Evolutionary conservation across 2,329 filamentous ascomycete species (phyloP).

Genomic region (Claviceps monticola): DNA sequence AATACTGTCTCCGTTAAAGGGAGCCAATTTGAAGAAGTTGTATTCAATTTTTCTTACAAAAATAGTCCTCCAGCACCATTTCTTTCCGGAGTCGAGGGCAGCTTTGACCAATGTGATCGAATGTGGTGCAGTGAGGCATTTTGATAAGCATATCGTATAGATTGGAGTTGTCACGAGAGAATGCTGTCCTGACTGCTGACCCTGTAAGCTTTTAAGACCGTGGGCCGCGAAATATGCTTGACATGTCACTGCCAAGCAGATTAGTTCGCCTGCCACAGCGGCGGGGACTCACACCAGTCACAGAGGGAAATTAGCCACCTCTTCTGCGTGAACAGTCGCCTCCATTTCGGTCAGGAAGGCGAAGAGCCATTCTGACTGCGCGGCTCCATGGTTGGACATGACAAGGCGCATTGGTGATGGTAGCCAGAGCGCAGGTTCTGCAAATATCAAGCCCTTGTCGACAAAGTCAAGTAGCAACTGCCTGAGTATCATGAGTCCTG

Average conservation of each 20-base stretch:
- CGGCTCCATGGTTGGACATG: background rate
- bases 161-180: background rate
- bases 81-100: background rate
- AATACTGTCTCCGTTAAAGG: background rate
- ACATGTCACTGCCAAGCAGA: background rate
- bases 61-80: background rate
- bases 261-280: background rate
- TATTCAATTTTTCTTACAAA: background rate
- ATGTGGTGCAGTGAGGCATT: background rate
- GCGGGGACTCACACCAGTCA: background rate
- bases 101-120: background rate
- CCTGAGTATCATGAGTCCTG: background rate
- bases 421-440: background rate
- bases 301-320: background rate
- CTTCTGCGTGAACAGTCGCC: background rate
- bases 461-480: background rate
- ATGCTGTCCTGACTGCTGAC: background rate
- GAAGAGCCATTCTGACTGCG: slow-evolving; percentile 1
- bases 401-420: background rate
- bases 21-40: background rate
- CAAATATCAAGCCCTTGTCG: background rate
- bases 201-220: background rate
- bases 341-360: background rate
- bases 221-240: background rate
- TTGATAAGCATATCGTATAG: background rate